These are phyloP conservation scores for Penicillium herquei DNA, from an alignment of 495 filamentous ascomycete species.

Conservation along the genomic window DNA sequence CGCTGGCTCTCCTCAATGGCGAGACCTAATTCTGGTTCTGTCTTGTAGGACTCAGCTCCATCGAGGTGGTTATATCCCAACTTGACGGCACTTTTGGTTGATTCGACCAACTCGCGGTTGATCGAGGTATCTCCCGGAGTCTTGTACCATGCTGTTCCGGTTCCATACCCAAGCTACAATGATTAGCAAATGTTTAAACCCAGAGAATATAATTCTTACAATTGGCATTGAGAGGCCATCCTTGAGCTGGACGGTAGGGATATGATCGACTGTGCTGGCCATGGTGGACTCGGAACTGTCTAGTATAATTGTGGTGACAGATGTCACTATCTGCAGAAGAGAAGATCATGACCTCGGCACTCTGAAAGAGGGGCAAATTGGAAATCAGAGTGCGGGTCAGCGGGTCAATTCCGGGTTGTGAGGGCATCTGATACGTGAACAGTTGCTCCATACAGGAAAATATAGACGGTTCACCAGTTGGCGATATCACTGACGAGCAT, in stretches of 20 bases:
- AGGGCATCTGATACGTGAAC: too few relatives aligned
- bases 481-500: constrained; percentile 12
- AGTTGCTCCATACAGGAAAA: too few relatives aligned
- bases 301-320: not conserved
- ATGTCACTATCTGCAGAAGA: not conserved
- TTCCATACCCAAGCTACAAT: constrained; percentile 69
- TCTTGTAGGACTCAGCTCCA: constrained; percentile 80
- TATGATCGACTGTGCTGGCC: constrained; percentile 24
- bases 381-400: not conserved
- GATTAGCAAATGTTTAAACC: not conserved
- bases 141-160: constrained; percentile 63
- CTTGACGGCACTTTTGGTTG: constrained; percentile 65
- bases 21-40: constrained; percentile 70
- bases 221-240: constrained; percentile 74
- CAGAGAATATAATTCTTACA: constrained; percentile 39
- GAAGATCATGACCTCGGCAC: too few relatives aligned
- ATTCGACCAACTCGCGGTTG: constrained; percentile 48
- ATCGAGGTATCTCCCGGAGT: constrained; percentile 33
- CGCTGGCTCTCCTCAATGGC: constrained; percentile 70
- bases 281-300: constrained; percentile 1
- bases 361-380: not conserved
- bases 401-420: not conserved
- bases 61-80: constrained; percentile 76
- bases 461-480: too few relatives aligned
- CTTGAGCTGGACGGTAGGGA: constrained; percentile 59